phyloP scores from a whole-genome alignment of 805 yeast genomes.

The Pichia sporocuriosa region DNA sequence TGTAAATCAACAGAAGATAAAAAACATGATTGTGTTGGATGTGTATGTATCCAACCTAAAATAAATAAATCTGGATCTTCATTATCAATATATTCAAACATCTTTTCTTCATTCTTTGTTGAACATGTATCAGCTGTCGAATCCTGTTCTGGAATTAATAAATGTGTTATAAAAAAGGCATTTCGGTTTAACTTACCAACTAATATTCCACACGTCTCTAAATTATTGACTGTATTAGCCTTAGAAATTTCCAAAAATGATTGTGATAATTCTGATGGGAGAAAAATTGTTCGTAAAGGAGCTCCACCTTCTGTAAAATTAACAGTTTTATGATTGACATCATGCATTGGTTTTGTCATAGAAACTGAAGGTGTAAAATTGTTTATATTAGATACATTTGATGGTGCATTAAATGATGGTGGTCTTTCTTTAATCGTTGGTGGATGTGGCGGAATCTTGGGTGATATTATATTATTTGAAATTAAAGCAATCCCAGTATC shows the following conservation, averaged over 20 bases:
- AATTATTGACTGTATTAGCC: constrained; percentile 40
- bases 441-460: constrained; percentile 9
- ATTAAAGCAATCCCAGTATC: background rate
- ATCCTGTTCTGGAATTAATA: constrained; percentile 57
- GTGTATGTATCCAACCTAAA: constrained; percentile 74
- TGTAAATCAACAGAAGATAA: constrained; percentile 60
- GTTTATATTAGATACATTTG: background rate
- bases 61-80: constrained; percentile 44
- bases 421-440: background rate
- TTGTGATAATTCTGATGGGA: constrained; percentile 39
- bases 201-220: constrained; percentile 63
- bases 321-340: constrained; percentile 32
- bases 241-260: constrained; percentile 41
- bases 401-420: background rate
- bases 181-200: constrained; percentile 56
- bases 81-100: constrained; percentile 49
- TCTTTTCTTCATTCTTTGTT: constrained; percentile 51
- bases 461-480: too few relatives aligned
- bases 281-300: constrained; percentile 44
- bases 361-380: background rate
- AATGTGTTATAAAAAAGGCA: constrained; percentile 57
- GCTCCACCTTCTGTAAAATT: constrained; percentile 50
- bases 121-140: constrained; percentile 58
- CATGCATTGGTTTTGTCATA: constrained; percentile 2
- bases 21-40: constrained; percentile 68